Conservation (phyloP, 768 basidiomycete species). For the Paxillus involutus region DNA sequence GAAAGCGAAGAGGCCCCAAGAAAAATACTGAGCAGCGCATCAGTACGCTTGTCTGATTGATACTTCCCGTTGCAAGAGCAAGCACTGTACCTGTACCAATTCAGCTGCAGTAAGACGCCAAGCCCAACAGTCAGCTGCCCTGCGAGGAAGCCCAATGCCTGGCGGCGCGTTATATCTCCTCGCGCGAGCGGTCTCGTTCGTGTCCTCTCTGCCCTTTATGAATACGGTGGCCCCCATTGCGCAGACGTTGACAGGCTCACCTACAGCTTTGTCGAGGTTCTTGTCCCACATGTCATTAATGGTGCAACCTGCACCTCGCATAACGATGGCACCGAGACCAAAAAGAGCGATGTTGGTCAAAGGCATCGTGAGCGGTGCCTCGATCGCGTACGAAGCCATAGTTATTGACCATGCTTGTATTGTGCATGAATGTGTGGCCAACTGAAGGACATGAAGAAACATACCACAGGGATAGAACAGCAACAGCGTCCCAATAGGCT, state of each 20-base stretch:
- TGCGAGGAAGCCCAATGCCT: slow-evolving; percentile 81
- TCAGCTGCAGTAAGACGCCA: slow-evolving; percentile 84
- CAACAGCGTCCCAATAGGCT: slow-evolving; percentile 91
- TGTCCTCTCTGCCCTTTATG: slow-evolving; percentile 66
- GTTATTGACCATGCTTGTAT: slow-evolving; percentile 95
- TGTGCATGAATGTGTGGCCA: background rate
- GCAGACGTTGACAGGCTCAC: slow-evolving; percentile 38
- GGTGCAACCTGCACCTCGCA: slow-evolving; percentile 98
- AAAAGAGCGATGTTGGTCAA: slow-evolving; percentile 81
- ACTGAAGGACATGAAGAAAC: slow-evolving; percentile 26
- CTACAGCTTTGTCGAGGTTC: slow-evolving; percentile 88
- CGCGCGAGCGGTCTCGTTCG: slow-evolving; percentile 83
- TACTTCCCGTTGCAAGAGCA: background rate
- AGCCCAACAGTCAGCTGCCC: slow-evolving; percentile 81
- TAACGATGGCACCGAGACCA: slow-evolving; percentile 86
- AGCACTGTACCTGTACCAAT: slow-evolving; percentile 85
- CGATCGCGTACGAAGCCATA: slow-evolving; percentile 86
- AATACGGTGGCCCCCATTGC: background rate
- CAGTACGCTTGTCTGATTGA: background rate
- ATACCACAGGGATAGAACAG: slow-evolving; percentile 93
- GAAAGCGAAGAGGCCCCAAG: slow-evolving; percentile 91
- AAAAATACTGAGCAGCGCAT: slow-evolving; percentile 58
- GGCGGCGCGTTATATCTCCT: slow-evolving; percentile 72
- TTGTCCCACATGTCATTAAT: slow-evolving; percentile 99
- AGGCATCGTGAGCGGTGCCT: slow-evolving; percentile 65